A percentile compares a stretch with the other conserved stretches of the same genome.
These are phyloP conservation scores for Aegilops bicornis DNA, from an alignment of 176 grass and related monocot genomes.

Conservation along the genomic window DNA sequence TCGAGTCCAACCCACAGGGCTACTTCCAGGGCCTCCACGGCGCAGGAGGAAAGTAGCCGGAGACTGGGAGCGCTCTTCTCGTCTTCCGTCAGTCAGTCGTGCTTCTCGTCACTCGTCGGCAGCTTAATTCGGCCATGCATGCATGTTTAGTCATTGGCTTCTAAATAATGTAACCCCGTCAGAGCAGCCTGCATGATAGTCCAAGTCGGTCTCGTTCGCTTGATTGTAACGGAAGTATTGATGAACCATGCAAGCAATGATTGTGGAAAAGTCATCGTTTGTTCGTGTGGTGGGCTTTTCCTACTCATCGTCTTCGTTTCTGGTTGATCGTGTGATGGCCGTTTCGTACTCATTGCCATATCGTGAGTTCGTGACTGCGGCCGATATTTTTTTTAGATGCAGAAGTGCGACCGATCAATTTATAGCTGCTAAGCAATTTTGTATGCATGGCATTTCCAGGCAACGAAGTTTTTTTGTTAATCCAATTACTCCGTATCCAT, in stretches of 20 bases:
- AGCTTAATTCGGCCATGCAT: neutral
- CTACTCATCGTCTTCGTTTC: too few species aligned
- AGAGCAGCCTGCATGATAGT: neutral
- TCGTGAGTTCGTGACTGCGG: too few species aligned
- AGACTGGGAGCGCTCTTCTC: neutral
- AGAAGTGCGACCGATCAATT: too few species aligned
- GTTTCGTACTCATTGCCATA: too few species aligned
- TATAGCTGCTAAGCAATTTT: too few species aligned
- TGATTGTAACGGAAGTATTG: neutral
- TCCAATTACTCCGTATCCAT: too few species aligned
- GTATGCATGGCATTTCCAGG: too few species aligned
- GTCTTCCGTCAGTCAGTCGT: neutral
- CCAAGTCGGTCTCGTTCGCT: neutral
- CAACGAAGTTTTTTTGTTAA: too few species aligned
- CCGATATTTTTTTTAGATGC: too few species aligned
- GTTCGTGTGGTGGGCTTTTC: too few species aligned
- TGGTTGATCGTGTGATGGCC: too few species aligned
- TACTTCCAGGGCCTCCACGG: constrained; percentile 42
- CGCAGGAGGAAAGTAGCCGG: constrained; percentile 1
- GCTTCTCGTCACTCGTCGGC: neutral
- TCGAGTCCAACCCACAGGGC: constrained; percentile 29
- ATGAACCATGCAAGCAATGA: neutral
- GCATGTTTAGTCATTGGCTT: neutral
- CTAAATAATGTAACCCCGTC: neutral
- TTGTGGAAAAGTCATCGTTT: neutral